A percentile compares a stretch with the other conserved stretches of the same genome.
Evolutionary conservation across 1,139 yeast species (phyloP).

Genomic region (Ogataea hybrid): DNA sequence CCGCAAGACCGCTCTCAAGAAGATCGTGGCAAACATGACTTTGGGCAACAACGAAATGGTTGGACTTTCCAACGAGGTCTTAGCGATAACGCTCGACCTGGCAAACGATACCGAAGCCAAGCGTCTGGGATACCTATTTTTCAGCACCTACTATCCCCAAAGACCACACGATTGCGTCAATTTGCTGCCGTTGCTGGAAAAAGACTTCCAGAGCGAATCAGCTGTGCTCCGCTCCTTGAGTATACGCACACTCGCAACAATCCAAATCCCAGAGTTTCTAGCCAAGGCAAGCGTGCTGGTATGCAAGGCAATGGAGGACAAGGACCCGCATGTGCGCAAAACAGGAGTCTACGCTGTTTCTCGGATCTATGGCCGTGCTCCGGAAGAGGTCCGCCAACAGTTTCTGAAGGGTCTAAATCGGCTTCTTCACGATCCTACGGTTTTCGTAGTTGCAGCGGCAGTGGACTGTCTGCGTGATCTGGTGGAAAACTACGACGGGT

Average conservation of each 20-base stretch:
- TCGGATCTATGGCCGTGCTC: constrained; percentile 59
- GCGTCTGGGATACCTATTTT: constrained; percentile 61
- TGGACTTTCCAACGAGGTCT: constrained; percentile 62
- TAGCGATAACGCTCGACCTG: constrained; percentile 47
- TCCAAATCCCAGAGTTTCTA: constrained; percentile 51
- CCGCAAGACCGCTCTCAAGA: constrained; percentile 65
- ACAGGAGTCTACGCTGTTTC: constrained; percentile 72
- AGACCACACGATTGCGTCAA: constrained; percentile 55
- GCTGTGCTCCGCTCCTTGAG: constrained; percentile 54
- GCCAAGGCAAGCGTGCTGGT: constrained; percentile 41
- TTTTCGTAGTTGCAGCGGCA: constrained; percentile 69
- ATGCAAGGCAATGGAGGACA: constrained; percentile 44
- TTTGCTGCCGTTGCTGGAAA: constrained; percentile 54
- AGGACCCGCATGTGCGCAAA: constrained; percentile 62
- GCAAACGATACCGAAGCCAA: constrained; percentile 67
- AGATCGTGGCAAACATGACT: constrained; percentile 79
- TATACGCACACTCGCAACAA: constrained; percentile 58
- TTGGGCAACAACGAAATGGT: constrained; percentile 80
- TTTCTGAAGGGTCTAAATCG: constrained; percentile 57
- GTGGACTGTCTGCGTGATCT: constrained; percentile 67
- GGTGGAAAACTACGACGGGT: constrained; percentile 51
- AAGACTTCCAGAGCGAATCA: constrained; percentile 45
- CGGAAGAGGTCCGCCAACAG: constrained; percentile 43
- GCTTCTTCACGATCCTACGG: constrained; percentile 55
- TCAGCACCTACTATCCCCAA: constrained; percentile 58